phyloP scores from a whole-genome alignment of 2,329 filamentous ascomycete species.

The Exserohilum rostratum region DNA sequence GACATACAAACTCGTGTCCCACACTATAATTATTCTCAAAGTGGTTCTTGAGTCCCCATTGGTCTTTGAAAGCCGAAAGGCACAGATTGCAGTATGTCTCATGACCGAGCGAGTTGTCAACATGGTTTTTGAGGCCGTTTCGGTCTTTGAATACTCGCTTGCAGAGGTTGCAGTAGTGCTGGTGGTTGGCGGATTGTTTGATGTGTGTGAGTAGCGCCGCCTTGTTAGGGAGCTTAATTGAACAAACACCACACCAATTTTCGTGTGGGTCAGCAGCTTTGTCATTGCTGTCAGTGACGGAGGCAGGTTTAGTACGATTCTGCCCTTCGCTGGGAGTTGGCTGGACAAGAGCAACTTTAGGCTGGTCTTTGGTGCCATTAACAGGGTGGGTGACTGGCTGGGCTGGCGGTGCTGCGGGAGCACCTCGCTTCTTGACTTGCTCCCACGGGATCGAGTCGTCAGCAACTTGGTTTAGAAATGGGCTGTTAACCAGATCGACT shows the following conservation, averaged over 20 bases:
- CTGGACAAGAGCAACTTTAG: not conserved
- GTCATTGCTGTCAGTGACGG: constrained; percentile 15
- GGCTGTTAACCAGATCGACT: constrained; percentile 16
- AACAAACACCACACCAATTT: constrained; percentile 45
- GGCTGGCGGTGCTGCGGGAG: not conserved
- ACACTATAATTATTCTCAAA: constrained; percentile 42
- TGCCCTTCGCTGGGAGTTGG: constrained; percentile 4
- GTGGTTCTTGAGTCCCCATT: constrained; percentile 42
- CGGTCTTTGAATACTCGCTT: constrained; percentile 43
- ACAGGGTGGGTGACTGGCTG: constrained; percentile 3
- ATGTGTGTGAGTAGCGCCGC: constrained; percentile 30
- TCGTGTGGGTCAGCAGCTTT: constrained; percentile 26
- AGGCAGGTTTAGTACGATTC: constrained; percentile 10
- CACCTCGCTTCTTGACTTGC: constrained; percentile 31
- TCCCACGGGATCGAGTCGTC: constrained; percentile 35
- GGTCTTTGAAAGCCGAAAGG: constrained; percentile 42
- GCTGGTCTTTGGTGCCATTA: constrained; percentile 13
- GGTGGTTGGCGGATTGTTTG: constrained; percentile 33
- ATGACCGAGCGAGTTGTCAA: constrained; percentile 39
- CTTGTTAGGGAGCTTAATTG: constrained; percentile 30
- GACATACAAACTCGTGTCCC: constrained; percentile 36
- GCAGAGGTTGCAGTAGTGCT: constrained; percentile 46
- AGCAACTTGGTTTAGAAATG: constrained; percentile 32
- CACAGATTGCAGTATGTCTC: constrained; percentile 42
- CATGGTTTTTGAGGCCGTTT: constrained; percentile 44